These are phyloP conservation scores for Xanthoceras sorbifolium DNA, from an alignment of 345 rosid genomes.

Conservation along the genomic window DNA sequence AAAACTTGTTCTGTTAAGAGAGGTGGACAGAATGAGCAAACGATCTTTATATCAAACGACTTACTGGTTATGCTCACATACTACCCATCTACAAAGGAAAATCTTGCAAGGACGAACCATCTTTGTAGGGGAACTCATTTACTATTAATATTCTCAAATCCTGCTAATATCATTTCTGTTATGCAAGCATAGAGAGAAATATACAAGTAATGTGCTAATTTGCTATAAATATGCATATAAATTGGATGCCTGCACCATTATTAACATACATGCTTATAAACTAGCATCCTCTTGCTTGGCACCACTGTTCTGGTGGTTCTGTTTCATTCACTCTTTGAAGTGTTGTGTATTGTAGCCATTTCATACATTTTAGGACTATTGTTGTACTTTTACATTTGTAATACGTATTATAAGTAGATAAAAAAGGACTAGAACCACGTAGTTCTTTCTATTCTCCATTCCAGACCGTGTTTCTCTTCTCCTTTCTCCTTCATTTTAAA, in stretches of 20 bases:
- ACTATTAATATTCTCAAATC: conserved; percentile 7
- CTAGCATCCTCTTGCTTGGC: background rate
- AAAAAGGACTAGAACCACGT: background rate
- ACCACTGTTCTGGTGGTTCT: background rate
- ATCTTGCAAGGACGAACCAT: background rate
- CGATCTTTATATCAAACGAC: background rate
- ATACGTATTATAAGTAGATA: background rate
- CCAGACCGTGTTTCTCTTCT: background rate
- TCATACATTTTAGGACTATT: background rate
- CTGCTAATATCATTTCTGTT: background rate
- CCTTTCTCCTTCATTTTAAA: too few relatives aligned
- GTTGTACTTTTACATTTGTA: background rate
- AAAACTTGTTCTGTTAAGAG: background rate
- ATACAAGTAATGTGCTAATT: background rate
- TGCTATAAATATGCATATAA: background rate
- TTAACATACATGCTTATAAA: conserved; percentile 1
- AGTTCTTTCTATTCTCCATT: background rate
- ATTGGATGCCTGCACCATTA: background rate
- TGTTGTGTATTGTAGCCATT: background rate
- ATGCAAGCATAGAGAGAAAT: background rate
- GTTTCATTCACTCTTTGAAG: background rate
- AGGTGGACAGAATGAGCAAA: background rate
- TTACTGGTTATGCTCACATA: background rate
- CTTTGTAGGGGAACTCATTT: background rate
- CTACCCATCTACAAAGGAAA: background rate